Evolutionary conservation across 257 asterid genomes (phyloP), one percentile per base, ranked within the genome.

Genomic region (Parsonsia alboflavescens): DNA sequence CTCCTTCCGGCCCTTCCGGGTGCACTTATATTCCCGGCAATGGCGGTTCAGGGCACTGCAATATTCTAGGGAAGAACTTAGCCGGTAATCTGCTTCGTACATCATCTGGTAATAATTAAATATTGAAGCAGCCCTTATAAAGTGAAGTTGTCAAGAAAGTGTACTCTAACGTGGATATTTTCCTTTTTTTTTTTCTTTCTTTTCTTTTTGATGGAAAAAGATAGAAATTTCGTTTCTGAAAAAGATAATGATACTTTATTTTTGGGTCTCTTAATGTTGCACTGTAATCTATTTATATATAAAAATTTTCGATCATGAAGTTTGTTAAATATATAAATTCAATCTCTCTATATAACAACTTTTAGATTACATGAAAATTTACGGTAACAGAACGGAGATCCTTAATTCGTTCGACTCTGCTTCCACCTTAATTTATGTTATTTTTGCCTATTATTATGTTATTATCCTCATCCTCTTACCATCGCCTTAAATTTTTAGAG

Each of bases 21-120:
- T 90, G 96, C 84, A 85, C 90, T 21, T 72, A 88, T 59, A 84
- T 88, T 69, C 92, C 92, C 6, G 83, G 83, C 0, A 67, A 10
- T 6, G 76, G 79, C 68, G 53, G 50, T 16, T 3, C 56, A 1
- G 81, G 86, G 7, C 28, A 76, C 0, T 90, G 96, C 77, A 33
- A 33, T 33, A 56, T 79, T 9, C 50, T 82, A 19, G 84, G 79
- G 4, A 81, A 48, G 59, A 50, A 79, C 63, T 72, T 75, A 5
- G 54, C 82, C 11, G 79, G 79, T 28, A 13, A 69, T 49, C 26
- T 6, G 11, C 7, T 46, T 26, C 73, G 1, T 16, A 49, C 68
- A 42, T 42, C 22, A 49, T 58, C n/a, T 4, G 70, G 70, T 53
- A 44, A 24, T 42, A n/a, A n/a, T n/a, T n/a, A 7, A 42, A 42